Conservation (phyloP, 2,329 filamentous ascomycete genomes). For the Lachnellula arida region DNA sequence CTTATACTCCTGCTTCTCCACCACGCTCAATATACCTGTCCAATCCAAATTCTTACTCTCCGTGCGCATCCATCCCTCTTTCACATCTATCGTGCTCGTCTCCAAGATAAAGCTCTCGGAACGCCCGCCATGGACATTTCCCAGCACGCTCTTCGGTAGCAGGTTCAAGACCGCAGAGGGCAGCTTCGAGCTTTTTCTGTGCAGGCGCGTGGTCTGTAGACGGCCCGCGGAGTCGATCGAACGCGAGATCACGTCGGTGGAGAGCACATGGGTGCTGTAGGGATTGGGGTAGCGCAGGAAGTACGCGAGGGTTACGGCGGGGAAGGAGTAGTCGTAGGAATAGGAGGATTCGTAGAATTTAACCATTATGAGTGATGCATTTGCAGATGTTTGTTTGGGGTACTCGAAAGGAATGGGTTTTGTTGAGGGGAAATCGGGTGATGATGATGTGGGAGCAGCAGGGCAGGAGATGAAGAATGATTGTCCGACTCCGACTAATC, state of each 20-base stretch:
- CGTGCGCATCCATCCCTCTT: slow-evolving; percentile 77
- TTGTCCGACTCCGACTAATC: slow-evolving; percentile 3
- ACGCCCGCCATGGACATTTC: slow-evolving; percentile 52
- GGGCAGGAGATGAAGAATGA: slow-evolving; percentile 8
- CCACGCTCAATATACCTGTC: slow-evolving; percentile 72
- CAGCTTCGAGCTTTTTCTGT: slow-evolving; percentile 76
- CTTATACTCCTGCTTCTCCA: slow-evolving; percentile 69
- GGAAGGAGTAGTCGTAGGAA: slow-evolving; percentile 75
- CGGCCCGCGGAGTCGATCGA: slow-evolving; percentile 71
- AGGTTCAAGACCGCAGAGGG: slow-evolving; percentile 71
- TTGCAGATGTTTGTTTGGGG: slow-evolving; percentile 7
- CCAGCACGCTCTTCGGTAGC: slow-evolving; percentile 57
- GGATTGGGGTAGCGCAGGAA: slow-evolving; percentile 87
- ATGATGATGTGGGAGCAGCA: slow-evolving; percentile 1
- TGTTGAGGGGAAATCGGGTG: slow-evolving; percentile 9
- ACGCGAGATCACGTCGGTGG: slow-evolving; percentile 75
- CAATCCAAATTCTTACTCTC: slow-evolving; percentile 80
- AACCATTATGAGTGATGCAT: slow-evolving; percentile 30
- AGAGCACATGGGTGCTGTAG: slow-evolving; percentile 76
- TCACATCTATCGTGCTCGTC: slow-evolving; percentile 72
- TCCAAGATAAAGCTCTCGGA: slow-evolving; percentile 75
- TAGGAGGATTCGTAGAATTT: slow-evolving; percentile 52
- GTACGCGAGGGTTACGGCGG: slow-evolving; percentile 81
- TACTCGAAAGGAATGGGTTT: neutral
- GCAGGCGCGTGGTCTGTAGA: slow-evolving; percentile 72